These are phyloP conservation scores for Pythium aquatile DNA, from an alignment of 352 stramenopile species.

Conservation along the genomic window DNA sequence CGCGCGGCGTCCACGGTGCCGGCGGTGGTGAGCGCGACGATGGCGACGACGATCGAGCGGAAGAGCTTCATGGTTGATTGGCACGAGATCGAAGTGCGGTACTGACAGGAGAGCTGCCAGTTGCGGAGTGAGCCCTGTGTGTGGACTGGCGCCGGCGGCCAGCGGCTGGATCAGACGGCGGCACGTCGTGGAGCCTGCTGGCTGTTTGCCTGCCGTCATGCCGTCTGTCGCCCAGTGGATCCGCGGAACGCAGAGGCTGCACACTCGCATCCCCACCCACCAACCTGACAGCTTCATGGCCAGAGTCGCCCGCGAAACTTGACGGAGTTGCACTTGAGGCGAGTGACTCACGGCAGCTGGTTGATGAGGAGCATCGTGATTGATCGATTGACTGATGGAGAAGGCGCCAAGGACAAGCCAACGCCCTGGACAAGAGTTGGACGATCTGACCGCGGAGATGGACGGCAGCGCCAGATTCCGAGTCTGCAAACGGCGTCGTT, in stretches of 20 bases:
- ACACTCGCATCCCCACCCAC: not conserved
- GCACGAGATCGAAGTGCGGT: constrained; percentile 1
- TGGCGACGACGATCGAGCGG: constrained; percentile 24
- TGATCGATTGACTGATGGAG: constrained; percentile 8
- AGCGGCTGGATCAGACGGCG: not conserved
- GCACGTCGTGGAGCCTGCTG: not conserved
- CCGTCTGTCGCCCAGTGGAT: constrained; percentile 2
- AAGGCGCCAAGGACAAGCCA: not conserved
- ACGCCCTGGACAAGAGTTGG: constrained; percentile 1
- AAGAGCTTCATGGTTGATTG: constrained; percentile 33
- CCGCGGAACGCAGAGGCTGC: not conserved
- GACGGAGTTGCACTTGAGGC: not conserved
- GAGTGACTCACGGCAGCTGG: not conserved
- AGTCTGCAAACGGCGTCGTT: not conserved
- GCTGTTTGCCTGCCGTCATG: not conserved
- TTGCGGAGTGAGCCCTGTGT: not conserved
- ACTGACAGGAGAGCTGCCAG: constrained; percentile 19
- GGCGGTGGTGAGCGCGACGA: constrained; percentile 27
- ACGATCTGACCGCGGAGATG: not conserved
- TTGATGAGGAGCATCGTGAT: not conserved
- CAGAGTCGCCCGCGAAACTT: not conserved
- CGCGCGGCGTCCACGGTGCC: constrained; percentile 27
- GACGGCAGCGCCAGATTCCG: not conserved
- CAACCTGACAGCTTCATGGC: not conserved
- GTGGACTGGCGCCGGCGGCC: not conserved